Evolutionary conservation across 1,284 basidiomycete genomes (phyloP), one percentile per base, ranked within the genome.

Genomic region (Heterobasidion occidentale): DNA sequence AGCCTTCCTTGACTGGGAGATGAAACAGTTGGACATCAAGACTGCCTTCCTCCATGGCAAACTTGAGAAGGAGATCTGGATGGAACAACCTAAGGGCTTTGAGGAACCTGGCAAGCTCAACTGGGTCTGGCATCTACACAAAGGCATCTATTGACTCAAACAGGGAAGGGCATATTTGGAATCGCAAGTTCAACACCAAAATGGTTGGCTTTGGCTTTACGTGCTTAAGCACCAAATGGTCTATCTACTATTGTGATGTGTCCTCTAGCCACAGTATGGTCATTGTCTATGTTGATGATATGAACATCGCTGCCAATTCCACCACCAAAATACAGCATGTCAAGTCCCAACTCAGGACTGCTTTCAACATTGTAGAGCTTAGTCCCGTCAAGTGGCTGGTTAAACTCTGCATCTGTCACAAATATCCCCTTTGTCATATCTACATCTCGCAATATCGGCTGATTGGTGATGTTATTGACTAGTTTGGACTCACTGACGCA

Each of bases 401-500:
- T 55, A 57, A 61, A 55, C 52, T 63, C 33, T 56, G 58, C 38
- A 66, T 78, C 50, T 45, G 55, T 6, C 62, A 70, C 2, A 61
- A 76, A 56, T 61, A 61, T 0, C n/a, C 48, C 0, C 46, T 36
- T 2, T 55, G 59, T 1, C 66, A 65, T 2, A 64, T 76, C 36
- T 56, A 52, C 11, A 63, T 78, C 7, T 74, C 68, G 0, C 74
- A 76, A 61, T 64, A 58, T 0, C 66, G 69, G 0, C 72, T 76
- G 52, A 75, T 77, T 49, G 67, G 75, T 51, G 58, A 62, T 1
- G 60, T 76, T 34, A 56, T 74, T 14, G 17, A 57, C 0, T 63
- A 64, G 7, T 77, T 74, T n/a, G n/a, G n/a, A n/a, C n/a, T n/a
- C n/a, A n/a, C n/a, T 57, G 62, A 65, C n/a, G 66, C 63, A 1